phyloP scores from a whole-genome alignment of 148 eudicot genomes.

The Vaccinium macrocarpon region DNA sequence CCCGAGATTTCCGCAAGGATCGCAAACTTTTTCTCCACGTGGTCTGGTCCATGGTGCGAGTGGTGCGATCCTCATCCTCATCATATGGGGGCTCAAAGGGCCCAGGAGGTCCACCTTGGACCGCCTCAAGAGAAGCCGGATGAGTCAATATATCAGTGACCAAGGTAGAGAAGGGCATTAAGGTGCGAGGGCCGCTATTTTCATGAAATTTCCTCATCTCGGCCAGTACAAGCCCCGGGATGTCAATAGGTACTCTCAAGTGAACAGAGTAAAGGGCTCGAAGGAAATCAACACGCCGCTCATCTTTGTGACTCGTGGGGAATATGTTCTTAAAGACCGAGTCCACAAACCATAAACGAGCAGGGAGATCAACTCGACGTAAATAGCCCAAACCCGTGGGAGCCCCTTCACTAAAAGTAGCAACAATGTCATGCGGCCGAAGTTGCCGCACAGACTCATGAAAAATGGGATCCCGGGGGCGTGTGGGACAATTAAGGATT shows the following conservation, averaged over 20 bases:
- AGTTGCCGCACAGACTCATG: not conserved
- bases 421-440: not conserved
- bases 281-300: not conserved
- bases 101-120: not conserved
- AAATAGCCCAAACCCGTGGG: not conserved
- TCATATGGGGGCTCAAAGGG: not conserved
- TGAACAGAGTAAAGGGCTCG: not conserved
- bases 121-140: not conserved
- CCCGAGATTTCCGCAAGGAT: slow-evolving; percentile 1
- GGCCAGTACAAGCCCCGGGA: not conserved
- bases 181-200: not conserved
- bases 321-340: not conserved
- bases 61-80: not conserved
- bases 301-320: not conserved
- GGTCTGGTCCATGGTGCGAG: not conserved
- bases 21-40: not conserved
- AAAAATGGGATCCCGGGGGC: not conserved
- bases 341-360: not conserved
- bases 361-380: not conserved
- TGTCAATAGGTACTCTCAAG: not conserved
- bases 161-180: not conserved
- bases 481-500: not conserved
- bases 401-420: not conserved
- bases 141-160: not conserved
- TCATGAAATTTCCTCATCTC: not conserved